Percentiles rank a stretch among this genome's conserved stretches.
Evolutionary conservation across 2,329 filamentous ascomycete genomes (phyloP).

Genomic region (Pseudocercospora crystallina): DNA sequence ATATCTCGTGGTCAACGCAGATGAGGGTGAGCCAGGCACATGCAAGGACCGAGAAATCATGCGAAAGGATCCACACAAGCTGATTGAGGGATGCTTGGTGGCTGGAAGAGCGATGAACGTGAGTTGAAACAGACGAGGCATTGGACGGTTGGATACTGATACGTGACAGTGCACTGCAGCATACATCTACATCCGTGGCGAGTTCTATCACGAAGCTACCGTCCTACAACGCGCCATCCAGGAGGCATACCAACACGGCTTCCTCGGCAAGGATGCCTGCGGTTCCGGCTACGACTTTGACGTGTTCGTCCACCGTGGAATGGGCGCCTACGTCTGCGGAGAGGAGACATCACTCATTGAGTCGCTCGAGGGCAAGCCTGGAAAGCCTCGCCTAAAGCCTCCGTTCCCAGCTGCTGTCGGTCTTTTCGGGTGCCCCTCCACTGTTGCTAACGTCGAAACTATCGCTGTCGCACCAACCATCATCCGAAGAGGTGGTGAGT

Average conservation of each 20-base stretch:
- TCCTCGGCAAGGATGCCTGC: conserved; percentile 98
- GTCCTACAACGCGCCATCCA: conserved; percentile 94
- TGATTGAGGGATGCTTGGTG: conserved; percentile 93
- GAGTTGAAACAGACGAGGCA: conserved; percentile 11
- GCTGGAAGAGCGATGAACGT: conserved; percentile 95
- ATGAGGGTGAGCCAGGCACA: conserved; percentile 97
- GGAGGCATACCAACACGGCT: conserved; percentile 89
- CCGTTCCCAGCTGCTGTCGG: conserved; percentile 97
- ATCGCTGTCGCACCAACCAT: conserved; percentile 94
- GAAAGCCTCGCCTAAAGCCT: conserved; percentile 97
- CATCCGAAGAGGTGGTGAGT: conserved; percentile 83
- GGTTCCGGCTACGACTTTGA: conserved; percentile 97
- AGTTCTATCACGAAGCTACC: conserved; percentile 94
- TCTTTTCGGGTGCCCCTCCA: conserved; percentile 96
- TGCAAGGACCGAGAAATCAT: conserved; percentile 99
- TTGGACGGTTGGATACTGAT: neutral
- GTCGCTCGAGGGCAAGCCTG: conserved; percentile 96
- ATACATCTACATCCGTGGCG: conserved; percentile 99
- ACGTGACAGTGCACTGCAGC: conserved; percentile 70
- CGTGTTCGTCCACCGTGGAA: conserved; percentile 92
- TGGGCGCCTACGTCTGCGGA: conserved; percentile 95
- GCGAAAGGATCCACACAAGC: conserved; percentile 99
- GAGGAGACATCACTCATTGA: conserved; percentile 98
- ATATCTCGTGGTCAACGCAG: conserved; percentile 96
- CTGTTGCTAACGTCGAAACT: conserved; percentile 97